Base-by-base conservation (phyloP, 306 rosid genomes). In the Leucaena leucocephala region DNA sequence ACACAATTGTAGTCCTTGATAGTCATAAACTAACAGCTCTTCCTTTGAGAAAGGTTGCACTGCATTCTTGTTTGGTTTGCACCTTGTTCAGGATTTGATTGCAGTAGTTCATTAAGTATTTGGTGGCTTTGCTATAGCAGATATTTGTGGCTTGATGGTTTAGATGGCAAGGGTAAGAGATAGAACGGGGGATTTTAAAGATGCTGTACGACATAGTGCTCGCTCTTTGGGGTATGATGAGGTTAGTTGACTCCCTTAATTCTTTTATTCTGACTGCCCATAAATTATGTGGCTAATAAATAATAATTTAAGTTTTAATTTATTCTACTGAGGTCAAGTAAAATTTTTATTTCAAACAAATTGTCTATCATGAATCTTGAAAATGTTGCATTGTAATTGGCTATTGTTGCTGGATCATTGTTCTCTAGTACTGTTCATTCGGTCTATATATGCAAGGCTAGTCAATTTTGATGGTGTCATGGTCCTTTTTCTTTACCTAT, bases 151-250 rank as follows among this genome's bases (percentile, higher is more conserved):
- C 34, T 43, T 69, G 80, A 59, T 27, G 43, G 17, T 45, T 72
- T 16, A 40, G 16, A 22, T 86, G 89, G 78, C 74, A 68, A 88
- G 78, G 79, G 84, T 89, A 48, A 88, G 92, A 80, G 98, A 95
- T 71, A 87, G 96, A 84, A 87, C 94, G 4, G 97, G 92, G 71
- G 98, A 91, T 85, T 93, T 95, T 81, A 92, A 95, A 85, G 98
- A 95, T 48, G 94, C 90, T 0, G 92, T 95, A 50, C 93, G 96
- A 57, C 98, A 87, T 19, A 64, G 88, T 71, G 95, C 98, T 49
- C 78, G 83, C 48, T 90, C 98, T 66, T 77, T 86, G 74, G 98
- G 89, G 11, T 92, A 87, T 68, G 87, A 84, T 45, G 98, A 95
- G 96, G 98, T 94, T 70, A 22, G 67, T 75, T 71, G 69, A 70